A percentile compares a stretch with the other conserved stretches of the same genome.
phyloP scores from a whole-genome alignment of 176 grass and related monocot species.

The Zoysia japonica region DNA sequence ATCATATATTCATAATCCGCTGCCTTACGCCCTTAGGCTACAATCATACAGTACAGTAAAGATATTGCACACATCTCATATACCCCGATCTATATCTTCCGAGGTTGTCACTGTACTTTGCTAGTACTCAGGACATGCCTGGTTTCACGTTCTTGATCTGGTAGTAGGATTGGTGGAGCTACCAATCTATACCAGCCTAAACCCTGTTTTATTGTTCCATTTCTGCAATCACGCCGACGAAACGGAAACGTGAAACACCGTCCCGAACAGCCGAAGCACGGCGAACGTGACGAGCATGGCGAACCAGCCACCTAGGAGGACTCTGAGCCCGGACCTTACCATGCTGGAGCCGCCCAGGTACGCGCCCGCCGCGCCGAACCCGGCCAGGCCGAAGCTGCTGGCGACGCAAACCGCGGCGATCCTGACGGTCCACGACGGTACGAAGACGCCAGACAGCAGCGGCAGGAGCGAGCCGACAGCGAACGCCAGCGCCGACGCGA shows the following conservation, averaged over 20 bases:
- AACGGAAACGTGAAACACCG: constrained; percentile 51
- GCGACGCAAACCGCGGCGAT: constrained; percentile 55
- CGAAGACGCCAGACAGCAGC: constrained; percentile 66
- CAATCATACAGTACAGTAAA: not conserved
- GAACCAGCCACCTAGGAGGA: constrained; percentile 75
- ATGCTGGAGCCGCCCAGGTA: constrained; percentile 62
- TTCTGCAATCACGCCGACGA: constrained; percentile 36
- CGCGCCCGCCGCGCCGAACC: constrained; percentile 62
- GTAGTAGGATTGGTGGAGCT: not conserved
- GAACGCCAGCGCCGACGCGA: constrained; percentile 54
- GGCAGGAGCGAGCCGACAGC: constrained; percentile 58
- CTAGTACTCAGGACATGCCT: not conserved
- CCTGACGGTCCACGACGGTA: constrained; percentile 34
- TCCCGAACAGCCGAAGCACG: constrained; percentile 60
- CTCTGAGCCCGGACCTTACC: constrained; percentile 48
- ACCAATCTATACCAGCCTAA: not conserved
- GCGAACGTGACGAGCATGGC: constrained; percentile 76
- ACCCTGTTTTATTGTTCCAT: constrained; percentile 12
- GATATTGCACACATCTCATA: constrained; percentile 5
- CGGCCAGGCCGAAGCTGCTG: constrained; percentile 60
- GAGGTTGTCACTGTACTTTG: too few relatives aligned
- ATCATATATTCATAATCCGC: not conserved
- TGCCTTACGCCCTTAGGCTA: not conserved
- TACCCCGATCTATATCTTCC: not conserved
- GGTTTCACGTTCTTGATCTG: not conserved